Evolutionary conservation across 805 yeast species (phyloP), one percentile per base, ranked within the genome.

Genomic region (Starmerella potacharoeniae): DNA sequence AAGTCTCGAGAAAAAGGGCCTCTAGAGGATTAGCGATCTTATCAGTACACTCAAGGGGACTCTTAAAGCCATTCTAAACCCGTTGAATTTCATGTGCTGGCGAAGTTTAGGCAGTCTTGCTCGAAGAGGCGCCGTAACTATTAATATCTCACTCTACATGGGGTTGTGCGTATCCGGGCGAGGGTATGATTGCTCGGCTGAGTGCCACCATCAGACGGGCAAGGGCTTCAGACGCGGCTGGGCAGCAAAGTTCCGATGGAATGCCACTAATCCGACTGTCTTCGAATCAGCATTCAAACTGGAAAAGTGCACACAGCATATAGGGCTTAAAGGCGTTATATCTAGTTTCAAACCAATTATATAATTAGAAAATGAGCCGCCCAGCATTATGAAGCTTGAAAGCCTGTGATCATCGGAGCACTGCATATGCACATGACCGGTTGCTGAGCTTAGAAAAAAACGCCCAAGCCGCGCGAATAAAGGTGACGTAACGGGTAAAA

Each of bases 371-470:
- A 22, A 22, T 22, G 22, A 22, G 22, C 22, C 22, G 22, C 22
- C 22, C 22, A 22, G 22, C 22, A 22, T 22, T 22, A 22, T 22
- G 22, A 22, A 22, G 22, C 22, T 22, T 22, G 22, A 22, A 22
- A 22, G 22, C 3, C 22, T 22, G 34, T 30, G 46, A 30, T 28
- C 46, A n/a, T 43, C 46, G 46, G 46, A 16, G 7, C 29, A 7
- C 28, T 33, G 48, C 48, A 44, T 44, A 31, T 33, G 35, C 48
- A 44, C 48, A n/a, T 44, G 48, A 44, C 48, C 48, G 28, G 29
- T 16, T 44, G 48, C 48, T 44, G 37, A 44, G 48, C 48, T 44
- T 11, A 44, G 37, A 44, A 44, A 44, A 44, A 44, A 30, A 16
- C 16, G 8, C 48, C 48, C 36, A 44, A n/a, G 37, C 43, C 43